Evolutionary conservation across 2,329 filamentous ascomycete genomes (phyloP).

Genomic region (Davidsoniella eucalypti): DNA sequence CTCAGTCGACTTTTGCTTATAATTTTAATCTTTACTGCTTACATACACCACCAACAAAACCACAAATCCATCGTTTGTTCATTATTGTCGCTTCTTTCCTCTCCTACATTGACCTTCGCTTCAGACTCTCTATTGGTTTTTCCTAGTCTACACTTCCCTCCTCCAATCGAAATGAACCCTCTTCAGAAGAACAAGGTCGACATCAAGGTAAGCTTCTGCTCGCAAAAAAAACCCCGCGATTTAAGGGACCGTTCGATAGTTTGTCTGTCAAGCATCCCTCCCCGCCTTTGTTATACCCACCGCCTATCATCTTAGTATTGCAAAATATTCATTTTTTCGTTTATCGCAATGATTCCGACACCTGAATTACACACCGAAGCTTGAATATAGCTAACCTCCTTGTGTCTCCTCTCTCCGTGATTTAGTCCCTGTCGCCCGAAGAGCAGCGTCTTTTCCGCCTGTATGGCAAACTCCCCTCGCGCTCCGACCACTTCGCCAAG

Average conservation of each 20-base stretch:
- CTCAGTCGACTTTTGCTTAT: not conserved
- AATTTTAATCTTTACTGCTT: not conserved
- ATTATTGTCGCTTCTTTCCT: not conserved
- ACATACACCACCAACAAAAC: not conserved
- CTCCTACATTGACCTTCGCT: not conserved
- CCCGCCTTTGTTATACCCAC: not conserved
- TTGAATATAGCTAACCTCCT: constrained; percentile 7
- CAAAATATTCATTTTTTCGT: not conserved
- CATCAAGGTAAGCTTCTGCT: constrained; percentile 54
- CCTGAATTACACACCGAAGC: not conserved
- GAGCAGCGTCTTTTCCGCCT: constrained; percentile 94
- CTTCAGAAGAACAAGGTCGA: constrained; percentile 98
- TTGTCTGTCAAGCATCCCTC: constrained; percentile 1
- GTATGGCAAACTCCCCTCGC: constrained; percentile 94
- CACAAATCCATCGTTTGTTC: not conserved
- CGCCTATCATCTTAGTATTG: not conserved
- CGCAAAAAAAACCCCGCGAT: constrained; percentile 1
- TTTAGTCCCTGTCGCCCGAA: constrained; percentile 74
- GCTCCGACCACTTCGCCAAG: constrained; percentile 92
- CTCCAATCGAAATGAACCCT: constrained; percentile 59
- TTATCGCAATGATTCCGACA: too few relatives aligned
- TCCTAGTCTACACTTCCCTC: not conserved
- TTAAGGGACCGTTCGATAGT: constrained; percentile 1
- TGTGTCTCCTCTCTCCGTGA: constrained; percentile 10
- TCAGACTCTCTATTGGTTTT: not conserved